These are phyloP conservation scores for Lentinula lateritia DNA, from an alignment of 768 basidiomycete species.

Conservation along the genomic window DNA sequence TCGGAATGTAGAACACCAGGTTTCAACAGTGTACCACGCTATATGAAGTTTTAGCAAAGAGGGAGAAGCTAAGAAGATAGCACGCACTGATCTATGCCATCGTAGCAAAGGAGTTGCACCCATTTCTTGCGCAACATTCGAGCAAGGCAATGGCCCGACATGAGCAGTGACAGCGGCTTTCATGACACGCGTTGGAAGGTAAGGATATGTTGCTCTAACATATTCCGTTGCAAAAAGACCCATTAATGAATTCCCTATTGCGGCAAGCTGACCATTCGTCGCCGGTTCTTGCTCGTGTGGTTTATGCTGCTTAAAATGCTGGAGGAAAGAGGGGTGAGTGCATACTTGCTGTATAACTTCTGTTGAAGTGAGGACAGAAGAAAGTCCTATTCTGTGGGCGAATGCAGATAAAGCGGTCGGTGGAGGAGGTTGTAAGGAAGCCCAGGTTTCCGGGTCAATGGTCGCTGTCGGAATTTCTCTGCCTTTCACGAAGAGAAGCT, in stretches of 20 bases:
- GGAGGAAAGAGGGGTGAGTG: conserved; percentile 70
- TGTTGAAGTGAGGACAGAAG: conserved; percentile 44
- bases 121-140: conserved; percentile 81
- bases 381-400: conserved; percentile 70
- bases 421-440: conserved; percentile 64
- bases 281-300: conserved; percentile 47
- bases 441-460: conserved; percentile 59
- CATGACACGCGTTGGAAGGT: conserved; percentile 85
- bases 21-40: conserved; percentile 44
- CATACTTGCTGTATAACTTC: conserved; percentile 66
- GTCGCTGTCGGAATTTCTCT: conserved; percentile 40
- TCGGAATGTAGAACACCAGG: conserved; percentile 70
- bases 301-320: conserved; percentile 49
- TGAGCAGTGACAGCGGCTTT: conserved; percentile 91
- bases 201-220: conserved; percentile 75
- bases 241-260: conserved; percentile 82
- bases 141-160: conserved; percentile 81
- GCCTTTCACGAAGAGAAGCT: conserved; percentile 31
- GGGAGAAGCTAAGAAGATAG: neutral
- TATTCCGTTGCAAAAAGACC: conserved; percentile 88
- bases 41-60: neutral
- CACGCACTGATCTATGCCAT: conserved; percentile 73
- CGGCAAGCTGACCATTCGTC: conserved; percentile 72
- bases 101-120: conserved; percentile 72
- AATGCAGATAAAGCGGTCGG: conserved; percentile 70